These are phyloP conservation scores for Arthrobotrys sinensis DNA, from an alignment of 2,329 filamentous ascomycete genomes.

Conservation along the genomic window DNA sequence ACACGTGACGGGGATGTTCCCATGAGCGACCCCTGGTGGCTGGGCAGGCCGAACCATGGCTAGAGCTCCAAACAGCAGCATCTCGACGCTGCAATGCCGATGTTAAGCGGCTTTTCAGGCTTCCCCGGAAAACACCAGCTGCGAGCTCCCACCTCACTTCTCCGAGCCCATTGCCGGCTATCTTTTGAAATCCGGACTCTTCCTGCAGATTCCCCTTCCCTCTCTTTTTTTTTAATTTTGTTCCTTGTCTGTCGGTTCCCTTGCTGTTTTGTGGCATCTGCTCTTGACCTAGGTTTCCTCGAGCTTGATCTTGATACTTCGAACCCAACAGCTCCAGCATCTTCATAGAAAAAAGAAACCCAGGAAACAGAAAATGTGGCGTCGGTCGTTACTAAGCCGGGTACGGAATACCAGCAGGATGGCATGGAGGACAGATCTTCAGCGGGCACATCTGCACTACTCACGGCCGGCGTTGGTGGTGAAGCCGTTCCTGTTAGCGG, in stretches of 20 bases:
- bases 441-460: constrained; percentile 65
- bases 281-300: background rate
- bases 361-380: constrained; percentile 47
- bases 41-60: constrained; percentile 25
- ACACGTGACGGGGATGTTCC: constrained; percentile 4
- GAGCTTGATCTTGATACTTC: constrained; percentile 19
- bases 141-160: constrained; percentile 41
- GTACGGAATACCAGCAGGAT: constrained; percentile 27
- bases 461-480: constrained; percentile 70
- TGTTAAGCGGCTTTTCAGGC: constrained; percentile 54
- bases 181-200: constrained; percentile 8
- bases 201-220: background rate
- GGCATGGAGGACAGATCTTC: constrained; percentile 25
- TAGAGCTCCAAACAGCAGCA: constrained; percentile 15
- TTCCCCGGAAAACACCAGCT: constrained; percentile 52
- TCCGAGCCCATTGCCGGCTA: constrained; percentile 38
- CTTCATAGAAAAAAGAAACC: background rate
- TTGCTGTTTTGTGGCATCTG: background rate
- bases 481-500: constrained; percentile 85
- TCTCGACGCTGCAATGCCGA: constrained; percentile 50
- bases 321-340: background rate
- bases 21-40: constrained; percentile 3
- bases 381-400: constrained; percentile 47
- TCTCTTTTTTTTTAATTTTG: background rate
- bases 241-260: background rate